Base-by-base conservation (phyloP, 306 rosid species). In the Castanospermum australe region DNA sequence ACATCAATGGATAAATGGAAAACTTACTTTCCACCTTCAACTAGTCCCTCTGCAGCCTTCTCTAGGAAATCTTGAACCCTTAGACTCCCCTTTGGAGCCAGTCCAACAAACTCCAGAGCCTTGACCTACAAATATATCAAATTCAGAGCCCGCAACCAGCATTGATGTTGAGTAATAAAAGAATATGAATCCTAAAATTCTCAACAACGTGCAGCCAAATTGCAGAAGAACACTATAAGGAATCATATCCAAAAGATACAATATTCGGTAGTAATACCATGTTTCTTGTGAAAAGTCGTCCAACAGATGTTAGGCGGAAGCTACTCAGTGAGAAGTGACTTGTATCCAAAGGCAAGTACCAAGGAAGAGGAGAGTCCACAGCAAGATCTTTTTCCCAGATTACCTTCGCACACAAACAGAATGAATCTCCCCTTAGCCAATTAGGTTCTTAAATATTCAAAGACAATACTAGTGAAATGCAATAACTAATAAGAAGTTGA, bases 11-110 rank as follows among this genome's bases (percentile, higher is more conserved):
- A 70, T 2, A 62, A 41, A 82, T 50, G 71, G 14, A 55, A 77
- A n/a, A 95, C 98, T 93, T 87, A 95, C 99, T 91, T 93, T 93
- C 97, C 99, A 41, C 99, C 99, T 71, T 81, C 99, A 54, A 91
- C 98, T 14, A 95, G 92, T 52, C 96, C 97, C 78, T 86, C 98
- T 21, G 98, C 97, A 59, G 99, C 99, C 80, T 91, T 81, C 90
- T 93, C 98, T 15, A 93, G 91, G 75, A 95, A 93, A 51, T 86
- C 84, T 86, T 95, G 99, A 84, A 95, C 98, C 79, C 98, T 90
- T 73, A 50, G 92, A 84, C 99, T 95, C 66, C 99, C 99, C 84
- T 86, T 83, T 25, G 99, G 99, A 59, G 99, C 99, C 51, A 95
- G 79, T 78, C 98, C 87, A 75, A 84, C 74, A 79, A 47, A 89